Base-by-base conservation (phyloP, 176 grass and related monocot species). In the Raddia guianensis region DNA sequence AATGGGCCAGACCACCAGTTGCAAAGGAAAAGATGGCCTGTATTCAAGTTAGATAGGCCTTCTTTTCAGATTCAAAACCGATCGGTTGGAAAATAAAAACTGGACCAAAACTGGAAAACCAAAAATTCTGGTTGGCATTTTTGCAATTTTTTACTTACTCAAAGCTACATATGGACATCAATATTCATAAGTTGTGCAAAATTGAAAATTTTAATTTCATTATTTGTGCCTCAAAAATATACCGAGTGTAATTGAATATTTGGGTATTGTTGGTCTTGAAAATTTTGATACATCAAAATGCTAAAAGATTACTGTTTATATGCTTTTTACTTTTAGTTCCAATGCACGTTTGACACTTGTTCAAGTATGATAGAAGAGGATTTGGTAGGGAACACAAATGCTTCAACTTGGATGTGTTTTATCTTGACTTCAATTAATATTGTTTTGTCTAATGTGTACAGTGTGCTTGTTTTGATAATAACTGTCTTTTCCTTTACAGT, bases 401-500 rank as follows among this genome's bases (percentile, higher is more conserved):
- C 34, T 19, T 82, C 0, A 1, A 70, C 18, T 56, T 80, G 20
- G 4, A 74, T 57, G 14, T 57, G 42, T 11, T 58, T 35, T 66
- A 58, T 6, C 16, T 75, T 19, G 18, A 44, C 12, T 58, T 49
- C 33, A 27, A 19, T 55, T 72, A 33, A 65, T 78, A 42, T 27
- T 19, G 46, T 79, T 68, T 68, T 5, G 8, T 67, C 37, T 49
- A 3, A 14, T 27, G 63, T 34, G 13, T 43, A 37, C 0, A 0
- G 2, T 61, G 12, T 70, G 20, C 8, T 50, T 16, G 9, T 58
- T 18, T 81, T 19, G 7, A 45, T 67, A 76, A 55, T 57, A 43
- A 77, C 8, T 45, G 49, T 44, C 16, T 9, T 73, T 51, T 18
- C 20, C 63, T 11, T 14, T 72, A 60, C 89, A 98, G 95, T 77